Conservation (phyloP, 306 rosid genomes). For the Quercus berberidifolia region DNA sequence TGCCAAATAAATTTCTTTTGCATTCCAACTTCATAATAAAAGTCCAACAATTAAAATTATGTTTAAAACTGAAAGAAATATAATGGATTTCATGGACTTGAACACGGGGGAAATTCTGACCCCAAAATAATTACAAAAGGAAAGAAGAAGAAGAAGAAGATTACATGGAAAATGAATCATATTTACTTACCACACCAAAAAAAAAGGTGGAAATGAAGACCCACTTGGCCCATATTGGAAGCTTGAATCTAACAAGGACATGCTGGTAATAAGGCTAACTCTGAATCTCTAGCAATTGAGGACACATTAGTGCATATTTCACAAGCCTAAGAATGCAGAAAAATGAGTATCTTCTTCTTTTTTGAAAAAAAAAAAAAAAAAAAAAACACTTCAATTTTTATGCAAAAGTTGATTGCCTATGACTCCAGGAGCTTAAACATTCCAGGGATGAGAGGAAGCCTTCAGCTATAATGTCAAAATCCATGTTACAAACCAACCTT, state of each 20-base stretch:
- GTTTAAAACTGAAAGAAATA: not conserved
- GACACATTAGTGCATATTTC: too few relatives aligned
- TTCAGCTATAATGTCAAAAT: not conserved
- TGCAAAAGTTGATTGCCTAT: too few relatives aligned
- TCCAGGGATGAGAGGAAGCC: not conserved
- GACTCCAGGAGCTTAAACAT: too few relatives aligned
- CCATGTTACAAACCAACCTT: not conserved
- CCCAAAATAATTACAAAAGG: not conserved
- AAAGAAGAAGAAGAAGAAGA: not conserved
- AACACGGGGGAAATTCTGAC: not conserved
- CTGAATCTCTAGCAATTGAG: too few relatives aligned
- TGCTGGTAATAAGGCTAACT: not conserved
- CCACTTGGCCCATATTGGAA: not conserved
- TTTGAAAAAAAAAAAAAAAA: too few relatives aligned
- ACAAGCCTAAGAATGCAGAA: not conserved
- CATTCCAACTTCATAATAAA: not conserved
- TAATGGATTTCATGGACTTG: not conserved
- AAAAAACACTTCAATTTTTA: too few relatives aligned
- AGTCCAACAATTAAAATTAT: not conserved
- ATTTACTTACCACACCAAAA: not conserved
- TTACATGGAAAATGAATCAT: not conserved
- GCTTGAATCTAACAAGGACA: not conserved
- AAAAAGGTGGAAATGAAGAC: not conserved
- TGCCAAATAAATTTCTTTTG: not conserved
- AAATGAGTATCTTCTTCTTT: too few relatives aligned